Evolutionary conservation across 2,329 filamentous ascomycete species (phyloP).

Genomic region (Fusarium chlamydosporum): DNA sequence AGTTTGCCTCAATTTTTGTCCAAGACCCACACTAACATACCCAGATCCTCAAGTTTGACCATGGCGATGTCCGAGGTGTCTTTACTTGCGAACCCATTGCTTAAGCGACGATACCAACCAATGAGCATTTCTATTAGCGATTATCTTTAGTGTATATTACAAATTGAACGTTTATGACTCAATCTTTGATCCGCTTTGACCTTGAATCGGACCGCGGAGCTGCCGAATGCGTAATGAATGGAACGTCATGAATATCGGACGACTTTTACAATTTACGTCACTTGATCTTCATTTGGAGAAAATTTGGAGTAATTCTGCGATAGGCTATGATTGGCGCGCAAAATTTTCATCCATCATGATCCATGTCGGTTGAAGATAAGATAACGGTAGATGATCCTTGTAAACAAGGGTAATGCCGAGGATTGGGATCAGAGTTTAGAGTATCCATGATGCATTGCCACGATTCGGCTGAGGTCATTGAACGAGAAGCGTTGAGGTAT

Average conservation of each 20-base stretch:
- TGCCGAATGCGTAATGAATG: not conserved
- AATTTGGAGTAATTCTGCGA: slow-evolving; percentile 8
- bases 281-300: slow-evolving; percentile 1
- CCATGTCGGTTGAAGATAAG: slow-evolving; percentile 19
- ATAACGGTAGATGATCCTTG: slow-evolving; percentile 11
- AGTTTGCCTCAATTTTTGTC: slow-evolving; percentile 18
- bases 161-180: slow-evolving; percentile 32
- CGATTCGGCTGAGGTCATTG: not conserved
- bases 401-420: not conserved
- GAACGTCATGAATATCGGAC: not conserved
- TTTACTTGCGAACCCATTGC: slow-evolving; percentile 52
- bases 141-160: slow-evolving; percentile 24
- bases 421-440: too few species aligned
- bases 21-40: slow-evolving; percentile 25
- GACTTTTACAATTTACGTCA: slow-evolving; percentile 15
- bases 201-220: slow-evolving; percentile 21
- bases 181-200: not conserved
- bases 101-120: slow-evolving; percentile 39
- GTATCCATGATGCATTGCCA: too few species aligned
- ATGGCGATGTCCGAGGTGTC: slow-evolving; percentile 48
- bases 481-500: too few species aligned
- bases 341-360: slow-evolving; percentile 3
- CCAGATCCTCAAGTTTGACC: slow-evolving; percentile 48
- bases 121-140: slow-evolving; percentile 25
- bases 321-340: slow-evolving; percentile 18